These are phyloP conservation scores for Amylocystis lapponica DNA, from an alignment of 768 basidiomycete genomes.

Conservation along the genomic window DNA sequence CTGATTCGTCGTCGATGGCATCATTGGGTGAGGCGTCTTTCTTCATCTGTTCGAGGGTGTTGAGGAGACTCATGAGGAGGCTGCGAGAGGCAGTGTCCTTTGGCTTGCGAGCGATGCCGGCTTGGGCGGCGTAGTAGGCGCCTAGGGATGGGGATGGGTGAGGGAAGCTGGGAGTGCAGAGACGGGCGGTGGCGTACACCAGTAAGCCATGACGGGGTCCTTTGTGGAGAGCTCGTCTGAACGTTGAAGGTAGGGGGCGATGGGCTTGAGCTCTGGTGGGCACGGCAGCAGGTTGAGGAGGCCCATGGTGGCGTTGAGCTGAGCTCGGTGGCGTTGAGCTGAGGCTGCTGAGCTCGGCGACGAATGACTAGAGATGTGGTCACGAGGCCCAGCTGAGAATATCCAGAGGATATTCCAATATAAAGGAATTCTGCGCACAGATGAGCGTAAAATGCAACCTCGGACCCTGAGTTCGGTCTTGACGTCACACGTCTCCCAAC, in stretches of 20 bases:
- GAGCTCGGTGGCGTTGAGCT: neutral
- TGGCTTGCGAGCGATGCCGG: conserved; percentile 71
- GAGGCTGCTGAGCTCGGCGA: no score
- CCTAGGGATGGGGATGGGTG: conserved; percentile 37
- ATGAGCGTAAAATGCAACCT: no score
- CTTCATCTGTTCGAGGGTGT: conserved; percentile 78
- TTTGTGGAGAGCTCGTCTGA: conserved; percentile 79
- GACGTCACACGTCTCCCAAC: no score
- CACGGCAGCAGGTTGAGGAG: conserved; percentile 55
- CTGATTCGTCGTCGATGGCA: conserved; percentile 76
- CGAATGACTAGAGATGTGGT: no score
- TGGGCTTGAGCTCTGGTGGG: conserved; percentile 55
- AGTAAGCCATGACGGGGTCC: conserved; percentile 89
- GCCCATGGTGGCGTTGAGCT: conserved; percentile 10
- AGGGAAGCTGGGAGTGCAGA: conserved; percentile 4
- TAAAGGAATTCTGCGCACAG: no score
- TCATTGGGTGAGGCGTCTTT: conserved; percentile 66
- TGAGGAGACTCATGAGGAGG: conserved; percentile 70
- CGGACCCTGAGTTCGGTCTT: no score
- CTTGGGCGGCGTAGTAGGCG: conserved; percentile 87
- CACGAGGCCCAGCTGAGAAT: no score
- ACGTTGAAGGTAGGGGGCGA: conserved; percentile 80
- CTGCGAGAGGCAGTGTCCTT: conserved; percentile 59
- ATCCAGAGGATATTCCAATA: no score
- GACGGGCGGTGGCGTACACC: conserved; percentile 60